phyloP scores from a whole-genome alignment of 768 basidiomycete genomes.

The Filobasidium wieringae region DNA sequence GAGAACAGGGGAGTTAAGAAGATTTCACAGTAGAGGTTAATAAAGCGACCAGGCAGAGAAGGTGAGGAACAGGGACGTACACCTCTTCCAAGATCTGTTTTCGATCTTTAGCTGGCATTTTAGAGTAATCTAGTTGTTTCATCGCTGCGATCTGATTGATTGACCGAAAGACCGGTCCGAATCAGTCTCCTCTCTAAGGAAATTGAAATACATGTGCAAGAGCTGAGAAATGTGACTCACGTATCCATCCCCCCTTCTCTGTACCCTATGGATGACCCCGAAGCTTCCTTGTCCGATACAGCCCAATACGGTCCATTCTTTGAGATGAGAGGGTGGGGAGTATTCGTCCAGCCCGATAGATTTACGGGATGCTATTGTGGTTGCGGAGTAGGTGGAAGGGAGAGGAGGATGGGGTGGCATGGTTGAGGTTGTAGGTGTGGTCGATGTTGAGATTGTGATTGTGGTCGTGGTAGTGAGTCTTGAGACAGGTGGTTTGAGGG shows the following conservation, averaged over 20 bases:
- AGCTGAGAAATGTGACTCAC: too few relatives aligned
- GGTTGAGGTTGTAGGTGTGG: too few relatives aligned
- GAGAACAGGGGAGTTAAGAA: too few relatives aligned
- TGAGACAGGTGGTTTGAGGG: too few relatives aligned
- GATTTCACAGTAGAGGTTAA: too few relatives aligned
- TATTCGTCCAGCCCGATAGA: constrained; percentile 1
- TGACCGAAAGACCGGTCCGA: not conserved
- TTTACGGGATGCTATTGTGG: too few relatives aligned
- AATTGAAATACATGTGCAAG: too few relatives aligned
- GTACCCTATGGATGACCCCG: constrained; percentile 92
- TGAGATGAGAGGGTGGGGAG: constrained; percentile 41
- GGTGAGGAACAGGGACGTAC: constrained; percentile 47
- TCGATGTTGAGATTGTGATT: too few relatives aligned
- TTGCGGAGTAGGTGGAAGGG: too few relatives aligned
- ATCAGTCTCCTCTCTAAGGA: not conserved
- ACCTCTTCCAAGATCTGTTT: constrained; percentile 98
- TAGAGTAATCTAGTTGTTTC: constrained; percentile 94
- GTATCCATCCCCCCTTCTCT: constrained; percentile 66
- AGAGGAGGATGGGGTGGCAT: too few relatives aligned
- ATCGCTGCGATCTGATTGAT: constrained; percentile 63
- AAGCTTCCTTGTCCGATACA: constrained; percentile 95
- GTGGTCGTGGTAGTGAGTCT: too few relatives aligned
- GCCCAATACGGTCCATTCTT: constrained; percentile 74
- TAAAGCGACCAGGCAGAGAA: not conserved
- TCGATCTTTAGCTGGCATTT: constrained; percentile 88